These are phyloP conservation scores for Hanseniaspora occidentalis DNA, from an alignment of 805 yeast species.

Conservation along the genomic window DNA sequence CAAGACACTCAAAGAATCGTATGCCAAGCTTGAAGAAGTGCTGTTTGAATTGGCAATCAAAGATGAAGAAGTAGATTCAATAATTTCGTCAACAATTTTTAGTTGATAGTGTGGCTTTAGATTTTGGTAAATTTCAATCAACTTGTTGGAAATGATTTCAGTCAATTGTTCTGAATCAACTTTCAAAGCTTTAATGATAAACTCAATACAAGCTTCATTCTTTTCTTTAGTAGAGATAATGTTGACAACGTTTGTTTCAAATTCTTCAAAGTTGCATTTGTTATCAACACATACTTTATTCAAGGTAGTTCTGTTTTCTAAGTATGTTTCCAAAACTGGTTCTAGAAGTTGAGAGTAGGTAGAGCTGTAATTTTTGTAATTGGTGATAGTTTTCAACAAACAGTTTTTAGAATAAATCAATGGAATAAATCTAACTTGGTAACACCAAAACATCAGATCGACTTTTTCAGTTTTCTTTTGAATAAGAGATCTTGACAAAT, in stretches of 20 bases:
- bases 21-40: conserved; percentile 24
- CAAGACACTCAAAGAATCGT: conserved; percentile 41
- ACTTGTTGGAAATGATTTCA: conserved; percentile 36
- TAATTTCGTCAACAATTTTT: conserved; percentile 42
- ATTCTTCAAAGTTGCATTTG: conserved; percentile 36
- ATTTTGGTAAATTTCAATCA: conserved; percentile 41
- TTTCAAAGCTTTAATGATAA: conserved; percentile 42
- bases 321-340: conserved; percentile 33
- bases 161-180: conserved; percentile 32
- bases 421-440: conserved; percentile 45
- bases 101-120: conserved; percentile 48
- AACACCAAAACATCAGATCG: conserved; percentile 50
- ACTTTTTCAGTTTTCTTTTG: conserved; percentile 47
- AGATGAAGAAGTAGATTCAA: conserved; percentile 37
- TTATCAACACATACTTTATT: conserved; percentile 30
- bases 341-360: conserved; percentile 37
- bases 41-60: neutral
- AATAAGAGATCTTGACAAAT: conserved; percentile 31
- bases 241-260: conserved; percentile 48
- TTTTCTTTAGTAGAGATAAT: conserved; percentile 53
- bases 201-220: conserved; percentile 41
- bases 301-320: conserved; percentile 35
- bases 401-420: conserved; percentile 45
- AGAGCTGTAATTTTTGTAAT: conserved; percentile 16
- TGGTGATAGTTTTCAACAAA: conserved; percentile 34